These are phyloP conservation scores for Balakata baccata DNA, from an alignment of 345 rosid genomes.

Conservation along the genomic window DNA sequence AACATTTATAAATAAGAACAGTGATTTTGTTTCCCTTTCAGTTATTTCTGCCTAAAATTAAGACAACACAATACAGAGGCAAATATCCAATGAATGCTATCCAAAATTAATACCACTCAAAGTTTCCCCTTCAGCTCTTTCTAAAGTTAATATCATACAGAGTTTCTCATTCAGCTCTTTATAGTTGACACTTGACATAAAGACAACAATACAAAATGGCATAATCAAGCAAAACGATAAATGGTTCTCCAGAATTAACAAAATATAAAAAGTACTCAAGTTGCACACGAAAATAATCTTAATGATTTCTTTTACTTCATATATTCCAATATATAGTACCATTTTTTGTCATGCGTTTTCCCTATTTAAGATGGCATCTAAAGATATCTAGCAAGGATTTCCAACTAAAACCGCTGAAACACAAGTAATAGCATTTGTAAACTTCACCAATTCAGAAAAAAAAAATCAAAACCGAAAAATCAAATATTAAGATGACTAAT, in stretches of 20 bases:
- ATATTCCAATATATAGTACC: neutral
- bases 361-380: slow-evolving; percentile 3
- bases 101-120: neutral
- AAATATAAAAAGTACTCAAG: neutral
- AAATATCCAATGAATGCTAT: neutral
- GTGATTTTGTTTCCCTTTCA: neutral
- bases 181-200: neutral
- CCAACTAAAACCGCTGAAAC: neutral
- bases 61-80: neutral
- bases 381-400: neutral
- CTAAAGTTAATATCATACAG: too few relatives aligned
- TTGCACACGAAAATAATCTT: neutral
- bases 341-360: neutral
- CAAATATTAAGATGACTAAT: neutral
- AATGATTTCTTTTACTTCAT: neutral
- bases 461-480: neutral
- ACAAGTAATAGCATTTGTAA: neutral
- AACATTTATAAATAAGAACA: neutral
- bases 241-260: neutral
- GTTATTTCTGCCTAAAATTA: neutral
- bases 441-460: neutral
- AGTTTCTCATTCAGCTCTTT: neutral
- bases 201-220: neutral
- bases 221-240: neutral
- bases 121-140: neutral